Base-by-base conservation (phyloP, 2,329 filamentous ascomycete species). In the Exophiala aquamarina region DNA sequence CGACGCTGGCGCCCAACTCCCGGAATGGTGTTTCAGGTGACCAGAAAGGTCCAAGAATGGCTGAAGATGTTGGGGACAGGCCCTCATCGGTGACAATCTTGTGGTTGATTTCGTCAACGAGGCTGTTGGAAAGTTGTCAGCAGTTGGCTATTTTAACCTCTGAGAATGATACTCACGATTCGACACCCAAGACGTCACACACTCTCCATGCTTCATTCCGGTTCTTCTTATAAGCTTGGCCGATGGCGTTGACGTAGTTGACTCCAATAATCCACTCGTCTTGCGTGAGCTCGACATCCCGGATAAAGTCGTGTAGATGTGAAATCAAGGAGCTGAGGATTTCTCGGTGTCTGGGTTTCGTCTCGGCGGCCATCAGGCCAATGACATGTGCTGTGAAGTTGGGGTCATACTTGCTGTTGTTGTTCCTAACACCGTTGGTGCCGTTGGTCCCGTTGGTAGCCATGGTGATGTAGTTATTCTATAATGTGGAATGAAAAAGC, bases 51-150 rank as follows among this genome's bases (percentile, higher is more conserved):
- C 86, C 86, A 50, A 89, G 82, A 61, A 89, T 89, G 49, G 84
- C 78, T 52, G 84, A 86, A 3, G 84, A 87, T n/a, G 86, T 89
- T 37, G 85, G 84, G 50, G 77, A 73, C 52, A 79, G 69, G 62
- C 75, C 74, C 47, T 77, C 75, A 48, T 86, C 80, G 55, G 81
- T 79, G 62, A 82, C 70, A 49, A 79, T 72, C 58, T 82, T 82
- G 70, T 84, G 84, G 55, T 84, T 85, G 61, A 92, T 90, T 64
- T 91, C 86, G 64, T 91, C 87, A 38, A 90, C 86, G n/a, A 87
- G 78, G 6, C 65, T 66, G 15, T 7, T 28, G 64, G 3, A 34
- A 13, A 20, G 19, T 41, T 33, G 49, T 44, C 46, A 51, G 19
- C 26, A 82, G 72, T 64, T 77, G 80, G 72, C 83, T 40, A 38